A percentile compares a stretch with the other conserved stretches of the same genome.
These are phyloP conservation scores for Adansonia gregorii DNA, from an alignment of 441 rosid species.

Conservation along the genomic window DNA sequence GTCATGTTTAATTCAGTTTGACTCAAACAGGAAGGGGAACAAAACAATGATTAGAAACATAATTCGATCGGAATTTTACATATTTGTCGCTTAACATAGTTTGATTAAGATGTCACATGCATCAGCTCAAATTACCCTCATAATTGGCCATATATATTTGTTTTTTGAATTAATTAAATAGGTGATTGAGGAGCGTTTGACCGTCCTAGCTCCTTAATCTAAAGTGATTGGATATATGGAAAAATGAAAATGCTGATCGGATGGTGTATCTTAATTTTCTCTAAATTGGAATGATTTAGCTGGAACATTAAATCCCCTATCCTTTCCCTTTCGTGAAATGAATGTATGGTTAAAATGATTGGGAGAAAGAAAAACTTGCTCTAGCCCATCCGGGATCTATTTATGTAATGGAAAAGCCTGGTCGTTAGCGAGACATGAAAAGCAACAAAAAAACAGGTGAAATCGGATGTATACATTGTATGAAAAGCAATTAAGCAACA, in stretches of 20 bases:
- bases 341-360: neutral
- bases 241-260: neutral
- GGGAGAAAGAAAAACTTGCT: neutral
- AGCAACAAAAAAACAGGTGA: neutral
- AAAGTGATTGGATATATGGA: neutral
- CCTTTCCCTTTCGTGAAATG: neutral
- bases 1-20: conserved; percentile 12
- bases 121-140: neutral
- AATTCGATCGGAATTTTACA: conserved; percentile 4
- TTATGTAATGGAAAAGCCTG: neutral
- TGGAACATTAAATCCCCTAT: neutral
- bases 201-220: too few species aligned
- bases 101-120: conserved; percentile 11
- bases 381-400: neutral
- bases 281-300: neutral
- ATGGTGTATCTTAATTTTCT: too few species aligned
- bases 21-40: conserved; percentile 18
- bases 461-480: neutral
- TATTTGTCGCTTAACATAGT: neutral
- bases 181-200: neutral
- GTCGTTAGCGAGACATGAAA: conserved; percentile 1
- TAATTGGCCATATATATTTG: neutral
- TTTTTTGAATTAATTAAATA: neutral
- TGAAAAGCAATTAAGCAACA: neutral
- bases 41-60: conserved; percentile 17